Evolutionary conservation across 2,329 filamentous ascomycete genomes (phyloP).

Genomic region (Hypoxylon sp.): DNA sequence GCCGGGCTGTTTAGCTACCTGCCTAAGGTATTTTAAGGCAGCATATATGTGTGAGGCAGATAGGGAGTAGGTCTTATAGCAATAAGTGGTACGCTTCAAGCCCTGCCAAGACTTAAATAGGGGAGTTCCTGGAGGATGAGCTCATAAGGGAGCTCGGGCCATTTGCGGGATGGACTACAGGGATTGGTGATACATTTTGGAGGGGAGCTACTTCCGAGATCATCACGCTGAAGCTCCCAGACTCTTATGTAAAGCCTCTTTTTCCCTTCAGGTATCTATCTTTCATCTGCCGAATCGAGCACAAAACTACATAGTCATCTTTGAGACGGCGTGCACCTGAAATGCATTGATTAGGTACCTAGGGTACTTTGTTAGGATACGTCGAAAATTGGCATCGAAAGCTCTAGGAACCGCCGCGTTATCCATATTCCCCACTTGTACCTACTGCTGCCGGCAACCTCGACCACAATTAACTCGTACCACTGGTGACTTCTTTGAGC

Average conservation of each 20-base stretch:
- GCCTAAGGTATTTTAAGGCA: too few relatives aligned
- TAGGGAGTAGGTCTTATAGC: too few relatives aligned
- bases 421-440: neutral
- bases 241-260: neutral
- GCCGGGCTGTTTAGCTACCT: too few relatives aligned
- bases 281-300: neutral
- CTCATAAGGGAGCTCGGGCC: constrained; percentile 28
- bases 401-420: constrained; percentile 2
- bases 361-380: too few relatives aligned
- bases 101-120: neutral
- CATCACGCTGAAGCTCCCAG: constrained; percentile 25
- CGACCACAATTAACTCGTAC: neutral
- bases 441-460: neutral
- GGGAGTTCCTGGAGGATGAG: constrained; percentile 13
- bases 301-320: neutral
- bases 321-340: constrained; percentile 1
- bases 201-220: constrained; percentile 24
- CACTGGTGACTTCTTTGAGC: neutral
- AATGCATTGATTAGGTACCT: constrained; percentile 31
- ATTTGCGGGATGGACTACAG: constrained; percentile 19
- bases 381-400: neutral
- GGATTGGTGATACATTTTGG: constrained; percentile 17
- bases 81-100: neutral
- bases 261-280: constrained; percentile 3
- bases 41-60: neutral